Evolutionary conservation across 176 grass and related monocot genomes (phyloP), one percentile per base, ranked within the genome.

Genomic region (Thinopyrum elongatum): DNA sequence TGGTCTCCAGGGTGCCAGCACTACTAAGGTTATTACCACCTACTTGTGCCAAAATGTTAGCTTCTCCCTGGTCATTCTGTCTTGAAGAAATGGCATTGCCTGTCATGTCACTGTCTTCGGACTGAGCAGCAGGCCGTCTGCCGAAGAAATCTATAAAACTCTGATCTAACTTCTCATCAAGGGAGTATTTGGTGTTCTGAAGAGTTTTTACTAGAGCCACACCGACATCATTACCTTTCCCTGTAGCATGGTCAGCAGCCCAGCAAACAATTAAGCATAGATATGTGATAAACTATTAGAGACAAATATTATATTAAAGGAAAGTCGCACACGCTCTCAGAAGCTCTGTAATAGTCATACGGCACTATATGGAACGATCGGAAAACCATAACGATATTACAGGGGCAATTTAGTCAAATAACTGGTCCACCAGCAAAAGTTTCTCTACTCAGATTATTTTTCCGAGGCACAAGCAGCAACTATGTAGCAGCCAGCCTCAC

Each of bases 131-230:
- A 47, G 86, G 86, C 33, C 74, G 77, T 75, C 78, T 87, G 78
- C 92, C 87, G 78, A 99, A 99, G 9, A 94, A 80, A 87, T 93
- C 74, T 42, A 99, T 95, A 84, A 90, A 99, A 89, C 97, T 94
- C 73, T 91, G 86, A 44, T 99, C 92, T 90, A 99, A 79, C 79
- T 94, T 99, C 83, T 94, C 94, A 88, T 99, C 68, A 68, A 99
- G 62, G 34, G 97, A 96, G 36, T 89, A 99, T 92, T 66, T 92
- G 4, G 94, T 92, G 69, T 92, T 90, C 84, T 99, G 97, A 85
- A 99, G 94, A 80, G 88, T 90, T 88, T 91, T 94, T 83, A 99
- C 97, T 78, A 99, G 73, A 8, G 15, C 31, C 71, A 86, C 88
- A 7, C 94, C 97, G 60, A 96, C 88, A 94, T 99, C 97, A 82